Evolutionary conservation across 192 early-diverging fungal genomes (phyloP).

Genomic region (Coemansia javaensis): DNA sequence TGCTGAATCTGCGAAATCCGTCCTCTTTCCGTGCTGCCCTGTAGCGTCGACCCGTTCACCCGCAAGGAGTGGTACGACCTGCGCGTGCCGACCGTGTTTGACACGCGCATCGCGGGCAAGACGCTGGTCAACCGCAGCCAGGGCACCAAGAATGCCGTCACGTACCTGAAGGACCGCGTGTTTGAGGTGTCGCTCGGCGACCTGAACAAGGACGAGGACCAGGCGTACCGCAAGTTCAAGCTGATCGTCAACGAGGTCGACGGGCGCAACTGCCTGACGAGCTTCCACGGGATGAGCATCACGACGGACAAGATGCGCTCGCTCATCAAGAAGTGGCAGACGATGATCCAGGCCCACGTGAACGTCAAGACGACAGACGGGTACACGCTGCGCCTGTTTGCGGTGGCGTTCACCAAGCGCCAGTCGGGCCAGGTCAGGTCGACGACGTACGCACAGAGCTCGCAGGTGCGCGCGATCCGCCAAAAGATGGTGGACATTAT

Average conservation of each 20-base stretch:
- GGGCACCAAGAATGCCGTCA: constrained; percentile 97
- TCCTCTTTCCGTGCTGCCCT: too few species aligned
- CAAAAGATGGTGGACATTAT: constrained; percentile 99
- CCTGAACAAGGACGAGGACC: constrained; percentile 86
- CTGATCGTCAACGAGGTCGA: constrained; percentile 95
- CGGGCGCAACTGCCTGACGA: constrained; percentile 99
- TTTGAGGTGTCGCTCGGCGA: constrained; percentile 96
- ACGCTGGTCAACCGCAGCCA: constrained; percentile 99
- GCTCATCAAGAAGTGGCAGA: constrained; percentile 99
- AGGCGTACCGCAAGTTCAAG: constrained; percentile 96
- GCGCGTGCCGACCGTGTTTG: constrained; percentile 95
- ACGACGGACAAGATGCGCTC: constrained; percentile 99
- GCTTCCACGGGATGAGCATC: constrained; percentile 99
- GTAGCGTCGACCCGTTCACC: constrained; percentile 94
- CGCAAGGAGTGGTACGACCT: constrained; percentile 99
- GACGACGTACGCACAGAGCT: constrained; percentile 95
- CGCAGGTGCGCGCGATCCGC: constrained; percentile 97
- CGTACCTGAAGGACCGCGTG: constrained; percentile 93
- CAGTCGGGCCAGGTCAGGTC: constrained; percentile 92
- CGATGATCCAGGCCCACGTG: constrained; percentile 94
- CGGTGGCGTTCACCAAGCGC: constrained; percentile 94
- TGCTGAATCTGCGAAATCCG: too few species aligned
- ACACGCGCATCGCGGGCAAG: constrained; percentile 92
- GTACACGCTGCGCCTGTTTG: constrained; percentile 96
- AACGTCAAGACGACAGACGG: constrained; percentile 99